Percentiles rank a stretch among this genome's conserved stretches.
Conservation (phyloP, 1,284 basidiomycete genomes). For the Cryptococcus sp. region DNA sequence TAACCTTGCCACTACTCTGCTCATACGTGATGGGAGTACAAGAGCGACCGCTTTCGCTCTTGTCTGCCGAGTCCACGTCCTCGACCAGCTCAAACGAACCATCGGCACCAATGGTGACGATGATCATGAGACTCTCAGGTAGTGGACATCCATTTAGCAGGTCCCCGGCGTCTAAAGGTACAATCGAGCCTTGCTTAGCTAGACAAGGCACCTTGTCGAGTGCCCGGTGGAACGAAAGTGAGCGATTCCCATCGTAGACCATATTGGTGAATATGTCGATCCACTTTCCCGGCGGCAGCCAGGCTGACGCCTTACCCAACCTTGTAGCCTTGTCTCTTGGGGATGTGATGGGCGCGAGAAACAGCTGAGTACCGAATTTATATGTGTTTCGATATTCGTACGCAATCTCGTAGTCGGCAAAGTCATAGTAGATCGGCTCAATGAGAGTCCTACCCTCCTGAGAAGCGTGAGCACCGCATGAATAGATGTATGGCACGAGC, state of each 20-base stretch:
- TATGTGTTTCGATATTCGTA: constrained; percentile 24
- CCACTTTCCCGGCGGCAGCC: constrained; percentile 22
- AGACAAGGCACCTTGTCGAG: constrained; percentile 19
- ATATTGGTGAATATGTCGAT: constrained; percentile 24
- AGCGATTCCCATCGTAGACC: constrained; percentile 27
- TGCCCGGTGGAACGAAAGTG: constrained; percentile 13
- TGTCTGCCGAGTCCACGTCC: too few species aligned
- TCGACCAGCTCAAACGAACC: too few species aligned
- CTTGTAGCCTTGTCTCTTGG: constrained; percentile 14
- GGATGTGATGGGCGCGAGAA: constrained; percentile 25
- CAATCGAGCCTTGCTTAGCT: constrained; percentile 20
- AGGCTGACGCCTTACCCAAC: constrained; percentile 15
- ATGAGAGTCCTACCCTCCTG: constrained; percentile 14
- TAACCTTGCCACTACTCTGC: too few species aligned
- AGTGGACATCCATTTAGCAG: too few species aligned
- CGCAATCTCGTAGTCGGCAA: constrained; percentile 13
- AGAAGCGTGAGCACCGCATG: constrained; percentile 13
- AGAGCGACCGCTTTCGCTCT: too few species aligned
- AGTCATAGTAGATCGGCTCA: constrained; percentile 29
- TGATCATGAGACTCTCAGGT: too few species aligned
- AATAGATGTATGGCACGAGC: constrained; percentile 30
- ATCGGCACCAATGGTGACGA: too few species aligned
- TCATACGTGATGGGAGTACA: too few species aligned
- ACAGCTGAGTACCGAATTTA: constrained; percentile 26
- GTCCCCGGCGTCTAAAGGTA: constrained; percentile 16